phyloP scores from a whole-genome alignment of 352 stramenopile species.

The Phytopythium boreale region DNA sequence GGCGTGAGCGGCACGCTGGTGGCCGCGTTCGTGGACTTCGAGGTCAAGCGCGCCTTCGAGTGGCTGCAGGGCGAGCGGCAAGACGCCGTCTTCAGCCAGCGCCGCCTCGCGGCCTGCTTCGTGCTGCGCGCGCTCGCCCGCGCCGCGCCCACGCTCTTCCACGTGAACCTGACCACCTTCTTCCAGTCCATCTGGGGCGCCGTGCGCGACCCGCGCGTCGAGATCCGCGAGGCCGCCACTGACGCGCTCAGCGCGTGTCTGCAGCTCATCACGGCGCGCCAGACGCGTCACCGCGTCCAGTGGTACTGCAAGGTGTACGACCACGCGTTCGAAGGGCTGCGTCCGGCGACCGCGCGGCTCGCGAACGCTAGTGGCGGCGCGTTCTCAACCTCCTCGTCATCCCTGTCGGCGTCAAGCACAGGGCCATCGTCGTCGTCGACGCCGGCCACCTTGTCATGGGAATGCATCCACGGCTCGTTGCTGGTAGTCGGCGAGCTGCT shows the following conservation, averaged over 20 bases:
- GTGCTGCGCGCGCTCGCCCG: slow-evolving; percentile 85
- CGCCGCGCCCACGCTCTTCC: slow-evolving; percentile 88
- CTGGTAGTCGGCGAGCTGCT: slow-evolving; percentile 95
- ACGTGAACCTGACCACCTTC: slow-evolving; percentile 90
- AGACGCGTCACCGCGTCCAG: slow-evolving; percentile 83
- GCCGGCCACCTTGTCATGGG: slow-evolving; percentile 42
- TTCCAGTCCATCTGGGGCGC: slow-evolving; percentile 91
- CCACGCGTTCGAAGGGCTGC: slow-evolving; percentile 83
- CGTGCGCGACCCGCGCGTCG: slow-evolving; percentile 64
- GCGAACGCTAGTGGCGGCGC: slow-evolving; percentile 12
- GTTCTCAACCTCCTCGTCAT: slow-evolving; percentile 8
- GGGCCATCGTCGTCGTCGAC: slow-evolving; percentile 10
- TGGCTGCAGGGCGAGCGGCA: slow-evolving; percentile 77
- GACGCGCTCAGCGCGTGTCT: slow-evolving; percentile 86
- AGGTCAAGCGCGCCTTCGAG: slow-evolving; percentile 89
- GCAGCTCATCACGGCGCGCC: slow-evolving; percentile 78
- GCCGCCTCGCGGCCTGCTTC: slow-evolving; percentile 75
- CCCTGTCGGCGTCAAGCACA: slow-evolving; percentile 12
- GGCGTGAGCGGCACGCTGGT: slow-evolving; percentile 83
- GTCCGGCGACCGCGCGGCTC: slow-evolving; percentile 12
- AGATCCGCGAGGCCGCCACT: slow-evolving; percentile 82
- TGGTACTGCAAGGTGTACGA: slow-evolving; percentile 93
- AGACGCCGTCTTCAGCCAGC: slow-evolving; percentile 73
- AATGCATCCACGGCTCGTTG: slow-evolving; percentile 93
- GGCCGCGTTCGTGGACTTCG: slow-evolving; percentile 90